Conservation (phyloP, 306 rosid genomes). For the Quercus agrifolia region DNA sequence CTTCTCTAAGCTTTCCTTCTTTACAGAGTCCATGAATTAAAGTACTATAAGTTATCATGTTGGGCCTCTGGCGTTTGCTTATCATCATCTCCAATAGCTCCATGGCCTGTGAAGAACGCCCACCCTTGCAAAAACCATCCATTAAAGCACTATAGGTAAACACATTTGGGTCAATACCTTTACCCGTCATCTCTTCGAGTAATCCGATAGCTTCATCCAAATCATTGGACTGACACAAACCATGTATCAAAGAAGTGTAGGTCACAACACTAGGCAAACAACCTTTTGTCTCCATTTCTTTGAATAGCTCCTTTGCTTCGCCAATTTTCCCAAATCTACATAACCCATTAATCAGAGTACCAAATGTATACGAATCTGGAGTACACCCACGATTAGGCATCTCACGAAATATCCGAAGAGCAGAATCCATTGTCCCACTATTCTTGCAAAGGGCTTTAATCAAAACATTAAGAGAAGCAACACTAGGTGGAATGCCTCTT, state of each 20-base stretch:
- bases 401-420: slow-evolving; percentile 61
- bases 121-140: slow-evolving; percentile 81
- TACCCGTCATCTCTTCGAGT: slow-evolving; percentile 66
- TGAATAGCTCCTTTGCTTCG: slow-evolving; percentile 66
- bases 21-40: slow-evolving; percentile 71
- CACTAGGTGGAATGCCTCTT: slow-evolving; percentile 52
- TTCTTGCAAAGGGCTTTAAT: slow-evolving; percentile 87
- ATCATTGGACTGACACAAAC: slow-evolving; percentile 59
- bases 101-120: slow-evolving; percentile 63
- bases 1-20: slow-evolving; percentile 69
- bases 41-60: slow-evolving; percentile 71
- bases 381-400: slow-evolving; percentile 70
- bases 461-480: slow-evolving; percentile 75
- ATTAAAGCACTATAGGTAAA: slow-evolving; percentile 73
- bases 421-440: slow-evolving; percentile 58
- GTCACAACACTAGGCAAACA: slow-evolving; percentile 71
- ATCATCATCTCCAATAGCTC: slow-evolving; percentile 62
- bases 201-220: slow-evolving; percentile 62
- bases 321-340: slow-evolving; percentile 59
- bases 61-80: slow-evolving; percentile 51
- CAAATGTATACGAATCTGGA: slow-evolving; percentile 88
- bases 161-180: slow-evolving; percentile 70
- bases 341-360: slow-evolving; percentile 82
- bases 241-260: slow-evolving; percentile 74
- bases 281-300: slow-evolving; percentile 65